phyloP scores from a whole-genome alignment of 129 eudicot genomes.

The carrot (Daucus carota) region DNA sequence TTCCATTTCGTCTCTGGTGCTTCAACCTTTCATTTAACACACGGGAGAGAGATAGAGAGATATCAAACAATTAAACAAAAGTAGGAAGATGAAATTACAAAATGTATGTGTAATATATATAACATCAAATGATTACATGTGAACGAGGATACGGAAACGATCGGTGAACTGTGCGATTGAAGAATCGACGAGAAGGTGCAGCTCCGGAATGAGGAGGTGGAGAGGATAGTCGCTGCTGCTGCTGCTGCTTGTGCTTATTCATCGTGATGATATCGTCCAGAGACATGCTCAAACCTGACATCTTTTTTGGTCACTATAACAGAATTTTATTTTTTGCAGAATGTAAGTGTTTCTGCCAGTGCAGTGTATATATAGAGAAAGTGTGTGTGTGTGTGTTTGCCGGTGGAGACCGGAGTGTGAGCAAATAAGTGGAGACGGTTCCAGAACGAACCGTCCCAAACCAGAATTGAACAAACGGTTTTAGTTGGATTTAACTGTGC shows the following conservation, averaged over 20 bases:
- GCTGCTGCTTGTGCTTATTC: slow-evolving; percentile 37
- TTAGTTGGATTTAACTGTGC: too few species aligned
- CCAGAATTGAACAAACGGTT: too few species aligned
- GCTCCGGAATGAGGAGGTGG: slow-evolving; percentile 37
- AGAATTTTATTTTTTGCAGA: too few species aligned
- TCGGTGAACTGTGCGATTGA: slow-evolving; percentile 33
- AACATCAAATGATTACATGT: slow-evolving; percentile 17
- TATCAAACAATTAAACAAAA: not conserved
- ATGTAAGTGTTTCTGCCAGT: too few species aligned
- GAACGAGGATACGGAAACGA: slow-evolving; percentile 26
- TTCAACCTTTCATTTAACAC: not conserved
- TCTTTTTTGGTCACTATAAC: too few species aligned
- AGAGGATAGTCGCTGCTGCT: slow-evolving; percentile 1
- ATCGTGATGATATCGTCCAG: slow-evolving; percentile 46
- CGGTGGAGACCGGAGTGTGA: too few species aligned
- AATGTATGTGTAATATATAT: not conserved
- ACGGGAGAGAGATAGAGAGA: too few species aligned
- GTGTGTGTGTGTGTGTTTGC: too few species aligned
- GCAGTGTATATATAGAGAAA: too few species aligned
- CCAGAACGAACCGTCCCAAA: too few species aligned
- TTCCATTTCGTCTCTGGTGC: slow-evolving; percentile 42
- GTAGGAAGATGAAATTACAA: not conserved
- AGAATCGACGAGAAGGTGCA: slow-evolving; percentile 38
- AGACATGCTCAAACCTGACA: too few species aligned
- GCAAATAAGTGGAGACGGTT: too few species aligned